Percentiles rank a stretch among this genome's conserved stretches.
Conservation (phyloP, 1,284 basidiomycete species). For the Dichomitus squalens region DNA sequence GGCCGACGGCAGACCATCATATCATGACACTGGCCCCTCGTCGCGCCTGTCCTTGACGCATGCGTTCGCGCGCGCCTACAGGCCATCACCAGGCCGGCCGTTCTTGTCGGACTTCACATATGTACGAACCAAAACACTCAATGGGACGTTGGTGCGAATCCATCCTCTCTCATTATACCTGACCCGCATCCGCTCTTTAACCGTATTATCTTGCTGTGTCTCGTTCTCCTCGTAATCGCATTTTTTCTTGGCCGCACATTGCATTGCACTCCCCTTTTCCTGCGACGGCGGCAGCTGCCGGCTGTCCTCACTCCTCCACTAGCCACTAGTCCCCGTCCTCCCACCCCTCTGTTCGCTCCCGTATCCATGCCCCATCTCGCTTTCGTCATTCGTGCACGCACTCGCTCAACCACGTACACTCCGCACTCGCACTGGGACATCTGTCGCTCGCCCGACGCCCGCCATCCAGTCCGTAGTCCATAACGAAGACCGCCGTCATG, state of each 20-base stretch:
- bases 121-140: slow-evolving; percentile 14
- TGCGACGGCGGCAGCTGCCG: not conserved
- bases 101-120: slow-evolving; percentile 4
- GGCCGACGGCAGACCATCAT: slow-evolving; percentile 24
- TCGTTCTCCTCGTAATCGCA: not conserved
- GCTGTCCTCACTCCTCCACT: not conserved
- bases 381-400: not conserved
- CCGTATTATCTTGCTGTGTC: not conserved
- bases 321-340: not conserved
- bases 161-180: slow-evolving; percentile 22
- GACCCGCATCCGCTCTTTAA: slow-evolving; percentile 13
- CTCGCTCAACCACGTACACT: not conserved
- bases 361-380: not conserved
- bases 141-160: slow-evolving; percentile 21
- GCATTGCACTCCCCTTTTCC: slow-evolving; percentile 3
- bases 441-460: not conserved
- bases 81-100: too few species aligned
- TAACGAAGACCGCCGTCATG: slow-evolving; percentile 9
- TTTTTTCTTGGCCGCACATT: not conserved
- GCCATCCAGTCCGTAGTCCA: slow-evolving; percentile 6
- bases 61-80: not conserved
- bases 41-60: not conserved
- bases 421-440: not conserved
- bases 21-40: slow-evolving; percentile 17
- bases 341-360: too few species aligned